Percentiles rank a stretch among this genome's conserved stretches.
phyloP scores from a whole-genome alignment of 73 alveolate genomes.

The Tetrahymena borealis region DNA sequence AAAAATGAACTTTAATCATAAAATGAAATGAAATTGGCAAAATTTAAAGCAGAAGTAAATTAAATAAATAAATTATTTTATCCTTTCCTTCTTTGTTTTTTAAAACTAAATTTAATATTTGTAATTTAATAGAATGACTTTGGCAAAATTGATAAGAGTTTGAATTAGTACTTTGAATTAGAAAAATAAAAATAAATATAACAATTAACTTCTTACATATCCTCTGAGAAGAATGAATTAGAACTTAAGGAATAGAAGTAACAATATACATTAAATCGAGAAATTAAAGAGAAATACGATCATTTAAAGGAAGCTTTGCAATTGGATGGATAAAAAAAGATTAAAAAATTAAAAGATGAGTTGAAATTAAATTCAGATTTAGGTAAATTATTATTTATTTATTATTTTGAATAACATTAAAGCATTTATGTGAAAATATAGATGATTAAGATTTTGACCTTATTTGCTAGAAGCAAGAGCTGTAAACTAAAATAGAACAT shows the following conservation, averaged over 20 bases:
- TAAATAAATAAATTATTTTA: too few relatives aligned
- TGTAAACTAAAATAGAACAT: not conserved
- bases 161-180: not conserved
- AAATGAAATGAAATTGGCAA: not conserved
- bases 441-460: not conserved
- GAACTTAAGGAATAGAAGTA: not conserved
- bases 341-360: not conserved
- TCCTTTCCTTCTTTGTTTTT: too few relatives aligned
- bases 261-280: not conserved
- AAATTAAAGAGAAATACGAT: not conserved
- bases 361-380: not conserved
- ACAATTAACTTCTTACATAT: not conserved
- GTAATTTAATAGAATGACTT: not conserved
- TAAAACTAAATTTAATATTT: too few relatives aligned
- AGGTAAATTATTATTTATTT: not conserved
- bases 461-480: not conserved
- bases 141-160: not conserved
- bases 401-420: not conserved
- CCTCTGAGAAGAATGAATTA: not conserved
- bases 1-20: not conserved
- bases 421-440: not conserved
- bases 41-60: not conserved
- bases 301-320: not conserved
- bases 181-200: not conserved
- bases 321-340: not conserved